A percentile compares a stretch with the other conserved stretches of the same genome.
Evolutionary conservation across 306 rosid genomes (phyloP).

Genomic region (Abrus pulchellus): DNA sequence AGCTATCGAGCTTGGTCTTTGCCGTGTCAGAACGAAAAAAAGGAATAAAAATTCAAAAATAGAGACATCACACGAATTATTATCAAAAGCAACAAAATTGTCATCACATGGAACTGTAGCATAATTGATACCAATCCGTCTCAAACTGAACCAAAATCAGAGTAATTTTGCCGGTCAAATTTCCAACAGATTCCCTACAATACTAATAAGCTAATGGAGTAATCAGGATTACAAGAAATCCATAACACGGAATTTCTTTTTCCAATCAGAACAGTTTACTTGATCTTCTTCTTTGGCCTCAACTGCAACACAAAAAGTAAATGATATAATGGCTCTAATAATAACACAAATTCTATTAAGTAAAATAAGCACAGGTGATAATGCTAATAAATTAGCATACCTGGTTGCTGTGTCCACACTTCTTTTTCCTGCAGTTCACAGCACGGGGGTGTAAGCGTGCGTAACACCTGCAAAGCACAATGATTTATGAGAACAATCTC

Average conservation of each 20-base stretch:
- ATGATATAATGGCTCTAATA: neutral
- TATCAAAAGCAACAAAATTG: conserved; percentile 15
- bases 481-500: neutral
- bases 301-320: conserved; percentile 64
- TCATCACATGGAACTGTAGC: conserved; percentile 34
- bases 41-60: neutral
- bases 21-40: neutral
- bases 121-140: conserved; percentile 11
- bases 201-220: conserved; percentile 38
- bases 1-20: neutral
- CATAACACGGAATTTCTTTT: conserved; percentile 7
- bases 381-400: conserved; percentile 32
- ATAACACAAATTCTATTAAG: neutral
- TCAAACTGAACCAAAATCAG: conserved; percentile 37
- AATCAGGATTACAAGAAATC: conserved; percentile 40
- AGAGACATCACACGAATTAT: neutral
- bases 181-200: conserved; percentile 35
- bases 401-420: conserved; percentile 99
- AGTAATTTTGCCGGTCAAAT: conserved; percentile 1
- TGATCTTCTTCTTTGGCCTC: conserved; percentile 99
- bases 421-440: conserved; percentile 99
- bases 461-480: conserved; percentile 73
- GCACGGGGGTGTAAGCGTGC: conserved; percentile 99
- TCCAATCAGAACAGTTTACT: conserved; percentile 61
- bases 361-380: neutral